phyloP scores from a whole-genome alignment of 2,329 filamentous ascomycete species.

The Pestalotiopsis fici region DNA sequence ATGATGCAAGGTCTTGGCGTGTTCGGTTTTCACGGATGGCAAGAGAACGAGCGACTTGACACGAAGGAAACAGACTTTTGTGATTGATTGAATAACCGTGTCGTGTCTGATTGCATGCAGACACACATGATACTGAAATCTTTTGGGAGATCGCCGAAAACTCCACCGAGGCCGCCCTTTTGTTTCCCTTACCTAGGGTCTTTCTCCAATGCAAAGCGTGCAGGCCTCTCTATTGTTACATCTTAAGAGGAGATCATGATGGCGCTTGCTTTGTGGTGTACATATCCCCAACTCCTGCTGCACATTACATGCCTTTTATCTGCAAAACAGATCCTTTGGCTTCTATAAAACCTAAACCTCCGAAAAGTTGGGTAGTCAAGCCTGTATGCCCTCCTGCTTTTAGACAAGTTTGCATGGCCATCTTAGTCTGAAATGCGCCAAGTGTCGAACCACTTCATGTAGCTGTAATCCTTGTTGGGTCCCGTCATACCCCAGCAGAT shows the following conservation, averaged over 20 bases:
- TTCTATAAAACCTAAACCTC: background rate
- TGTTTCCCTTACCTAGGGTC: constrained; percentile 7
- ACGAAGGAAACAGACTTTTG: constrained; percentile 11
- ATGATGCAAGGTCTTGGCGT: background rate
- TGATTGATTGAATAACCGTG: constrained; percentile 21
- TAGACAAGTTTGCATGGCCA: constrained; percentile 41
- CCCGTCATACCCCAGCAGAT: constrained; percentile 98
- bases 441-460: constrained; percentile 89
- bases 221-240: constrained; percentile 22
- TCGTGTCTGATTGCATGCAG: constrained; percentile 9
- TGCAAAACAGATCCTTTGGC: background rate
- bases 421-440: constrained; percentile 79
- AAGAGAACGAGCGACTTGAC: background rate
- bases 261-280: background rate
- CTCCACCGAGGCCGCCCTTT: constrained; percentile 17
- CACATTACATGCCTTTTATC: background rate
- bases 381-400: background rate
- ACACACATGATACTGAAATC: background rate
- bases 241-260: constrained; percentile 14
- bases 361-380: background rate
- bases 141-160: constrained; percentile 15
- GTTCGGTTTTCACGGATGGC: background rate
- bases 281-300: background rate
- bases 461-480: constrained; percentile 77
- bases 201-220: constrained; percentile 18